Evolutionary conservation across 768 basidiomycete genomes (phyloP).

Genomic region (Rhodosporidiobolus odoratus): DNA sequence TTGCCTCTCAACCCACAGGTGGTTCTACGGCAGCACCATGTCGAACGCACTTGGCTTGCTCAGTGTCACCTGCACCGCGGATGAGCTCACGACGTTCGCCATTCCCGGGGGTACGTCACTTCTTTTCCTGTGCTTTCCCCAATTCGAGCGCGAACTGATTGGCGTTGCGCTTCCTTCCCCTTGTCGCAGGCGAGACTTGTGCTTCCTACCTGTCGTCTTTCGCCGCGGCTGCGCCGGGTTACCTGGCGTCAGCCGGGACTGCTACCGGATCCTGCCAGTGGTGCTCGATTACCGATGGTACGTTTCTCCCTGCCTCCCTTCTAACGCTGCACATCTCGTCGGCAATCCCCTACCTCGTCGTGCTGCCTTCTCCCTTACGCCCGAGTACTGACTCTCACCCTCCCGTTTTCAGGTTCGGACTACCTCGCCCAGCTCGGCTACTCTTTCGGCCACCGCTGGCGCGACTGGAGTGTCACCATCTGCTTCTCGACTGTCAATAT

Average conservation of each 20-base stretch:
- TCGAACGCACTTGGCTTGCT: background rate
- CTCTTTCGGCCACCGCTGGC: slow-evolving; percentile 3
- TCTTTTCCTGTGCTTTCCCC: background rate
- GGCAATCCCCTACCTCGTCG: background rate
- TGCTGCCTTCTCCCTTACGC: no score
- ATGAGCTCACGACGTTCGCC: slow-evolving; percentile 12
- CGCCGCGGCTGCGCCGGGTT: slow-evolving; percentile 23
- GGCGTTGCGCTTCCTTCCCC: slow-evolving; percentile 15
- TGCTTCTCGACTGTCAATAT: slow-evolving; percentile 9
- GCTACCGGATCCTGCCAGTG: slow-evolving; percentile 20
- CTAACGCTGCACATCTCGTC: no score
- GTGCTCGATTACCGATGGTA: background rate
- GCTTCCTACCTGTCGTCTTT: slow-evolving; percentile 21
- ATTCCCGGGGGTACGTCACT: slow-evolving; percentile 9
- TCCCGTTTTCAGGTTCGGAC: background rate
- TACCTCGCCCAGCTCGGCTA: slow-evolving; percentile 20
- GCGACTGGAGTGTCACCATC: slow-evolving; percentile 16
- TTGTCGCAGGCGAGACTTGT: slow-evolving; percentile 25
- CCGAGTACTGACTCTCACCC: background rate
- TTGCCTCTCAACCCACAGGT: background rate
- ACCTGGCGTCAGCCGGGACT: slow-evolving; percentile 14
- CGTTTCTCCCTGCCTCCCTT: background rate
- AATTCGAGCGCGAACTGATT: no score
- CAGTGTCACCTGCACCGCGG: background rate
- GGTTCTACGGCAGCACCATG: slow-evolving; percentile 20